Evolutionary conservation across 2,329 filamentous ascomycete species (phyloP).

Genomic region (Cadophora sp.): DNA sequence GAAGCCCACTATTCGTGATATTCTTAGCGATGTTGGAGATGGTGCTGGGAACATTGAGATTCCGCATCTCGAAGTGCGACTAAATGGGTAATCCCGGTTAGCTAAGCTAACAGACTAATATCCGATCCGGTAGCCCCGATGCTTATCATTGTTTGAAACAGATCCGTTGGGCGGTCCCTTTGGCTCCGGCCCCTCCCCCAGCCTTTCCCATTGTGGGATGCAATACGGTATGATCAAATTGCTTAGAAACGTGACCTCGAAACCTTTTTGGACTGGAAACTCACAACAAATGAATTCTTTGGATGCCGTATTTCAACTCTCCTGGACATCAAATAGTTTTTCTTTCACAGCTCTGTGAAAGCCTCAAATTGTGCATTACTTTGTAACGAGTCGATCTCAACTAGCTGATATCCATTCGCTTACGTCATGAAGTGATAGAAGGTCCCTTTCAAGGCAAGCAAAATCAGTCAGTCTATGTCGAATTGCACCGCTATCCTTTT

Average conservation of each 20-base stretch:
- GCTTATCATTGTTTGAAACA: not conserved
- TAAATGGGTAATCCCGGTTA: not conserved
- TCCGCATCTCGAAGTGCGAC: not conserved
- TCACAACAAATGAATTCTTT: not conserved
- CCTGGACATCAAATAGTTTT: not conserved
- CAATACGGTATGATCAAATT: not conserved
- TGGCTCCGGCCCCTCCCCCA: not conserved
- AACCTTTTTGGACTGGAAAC: not conserved
- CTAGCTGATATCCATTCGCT: not conserved
- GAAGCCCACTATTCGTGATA: not conserved
- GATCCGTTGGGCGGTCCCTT: not conserved
- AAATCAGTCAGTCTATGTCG: not conserved
- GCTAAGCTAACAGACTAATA: not conserved
- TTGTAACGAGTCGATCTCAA: not conserved
- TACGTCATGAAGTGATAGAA: not conserved
- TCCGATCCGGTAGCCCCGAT: not conserved
- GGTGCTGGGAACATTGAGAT: not conserved
- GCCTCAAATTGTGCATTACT: no score
- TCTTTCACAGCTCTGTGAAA: not conserved
- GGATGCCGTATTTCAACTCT: not conserved
- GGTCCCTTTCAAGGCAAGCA: not conserved
- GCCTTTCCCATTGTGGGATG: not conserved
- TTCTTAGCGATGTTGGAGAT: not conserved
- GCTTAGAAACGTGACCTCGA: not conserved
- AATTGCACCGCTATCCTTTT: not conserved